Conservation (phyloP, 345 rosid genomes). For the Isatis tinctoria region DNA sequence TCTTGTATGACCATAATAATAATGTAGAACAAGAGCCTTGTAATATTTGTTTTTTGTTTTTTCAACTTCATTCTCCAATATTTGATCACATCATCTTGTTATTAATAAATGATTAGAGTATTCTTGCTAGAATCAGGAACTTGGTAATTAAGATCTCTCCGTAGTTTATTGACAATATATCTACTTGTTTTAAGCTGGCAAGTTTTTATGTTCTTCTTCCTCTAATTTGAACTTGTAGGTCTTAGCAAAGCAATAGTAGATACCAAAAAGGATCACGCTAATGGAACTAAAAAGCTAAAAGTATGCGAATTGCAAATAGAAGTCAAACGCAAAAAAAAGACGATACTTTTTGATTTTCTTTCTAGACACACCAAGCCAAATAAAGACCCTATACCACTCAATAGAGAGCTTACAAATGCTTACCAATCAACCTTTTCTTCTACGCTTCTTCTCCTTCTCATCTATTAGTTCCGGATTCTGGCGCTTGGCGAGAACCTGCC, state of each 20-base stretch:
- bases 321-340: not conserved
- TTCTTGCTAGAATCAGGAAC: not conserved
- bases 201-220: not conserved
- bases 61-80: no score
- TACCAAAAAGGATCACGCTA: no score
- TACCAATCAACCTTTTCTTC: not conserved
- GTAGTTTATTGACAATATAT: not conserved
- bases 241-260: no score
- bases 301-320: no score
- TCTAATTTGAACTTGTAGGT: no score
- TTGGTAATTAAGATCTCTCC: not conserved
- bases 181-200: not conserved
- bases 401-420: not conserved
- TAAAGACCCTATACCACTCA: not conserved
- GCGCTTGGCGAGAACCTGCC: constrained; percentile 30
- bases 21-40: no score
- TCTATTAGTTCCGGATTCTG: not conserved
- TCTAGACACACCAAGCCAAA: not conserved
- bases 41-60: no score
- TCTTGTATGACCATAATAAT: no score
- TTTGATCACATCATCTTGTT: no score
- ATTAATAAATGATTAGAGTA: not conserved
- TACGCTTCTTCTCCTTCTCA: not conserved
- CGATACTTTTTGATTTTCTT: not conserved
- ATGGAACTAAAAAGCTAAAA: no score